Evolutionary conservation across 768 basidiomycete genomes (phyloP), one percentile per base, ranked within the genome.

Genomic region (Leucocoprinus sp.): DNA sequence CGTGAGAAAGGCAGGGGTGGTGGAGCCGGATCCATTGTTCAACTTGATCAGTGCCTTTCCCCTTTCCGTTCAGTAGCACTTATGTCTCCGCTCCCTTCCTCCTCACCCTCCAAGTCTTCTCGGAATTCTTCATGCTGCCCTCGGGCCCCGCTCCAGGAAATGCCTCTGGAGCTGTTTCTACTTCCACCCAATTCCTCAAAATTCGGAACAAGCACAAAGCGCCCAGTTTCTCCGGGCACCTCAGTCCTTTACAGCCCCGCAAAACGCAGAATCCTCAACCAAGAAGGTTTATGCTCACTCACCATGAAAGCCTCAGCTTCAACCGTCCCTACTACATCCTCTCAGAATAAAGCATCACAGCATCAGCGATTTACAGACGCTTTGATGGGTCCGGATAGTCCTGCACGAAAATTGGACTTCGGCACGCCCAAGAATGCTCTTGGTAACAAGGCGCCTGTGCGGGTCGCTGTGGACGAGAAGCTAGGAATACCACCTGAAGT

Each of bases 251-350:
- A 71, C 55, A 83, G 75, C 53, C 80, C 84, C 17, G 68, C 78
- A 22, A 87, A 87, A 57, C 78, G 84, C 41, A 76, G 84, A 43
- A 74, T 84, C 39, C 66, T 84, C 50, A 67, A 65, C 53, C 68
- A 67, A 38, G 79, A 79, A 54, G 78, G 72, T 44, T 61, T 75
- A 6, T 62, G 72, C 43, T 61, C 75, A 6, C 61, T 66, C 34
- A 60, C 65, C 24, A 60, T 65, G 59, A 62, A 42, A 69, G 28
- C 43, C 17, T 27, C 35, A 18, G 39, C 43, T 15, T 50, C 53
- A 8, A 35, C 53, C 39, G 38, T 47, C 14, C 4, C 17, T 15
- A 9, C 45, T 18, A 15, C 54, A 39, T 23, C 28, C 24, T 2
- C 23, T 29, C 19, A n/a, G n/a, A n/a, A 22, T 23, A 31, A 31